Base-by-base conservation (phyloP, 169 alveolate species). In the Eimeria falciformis region DNA sequence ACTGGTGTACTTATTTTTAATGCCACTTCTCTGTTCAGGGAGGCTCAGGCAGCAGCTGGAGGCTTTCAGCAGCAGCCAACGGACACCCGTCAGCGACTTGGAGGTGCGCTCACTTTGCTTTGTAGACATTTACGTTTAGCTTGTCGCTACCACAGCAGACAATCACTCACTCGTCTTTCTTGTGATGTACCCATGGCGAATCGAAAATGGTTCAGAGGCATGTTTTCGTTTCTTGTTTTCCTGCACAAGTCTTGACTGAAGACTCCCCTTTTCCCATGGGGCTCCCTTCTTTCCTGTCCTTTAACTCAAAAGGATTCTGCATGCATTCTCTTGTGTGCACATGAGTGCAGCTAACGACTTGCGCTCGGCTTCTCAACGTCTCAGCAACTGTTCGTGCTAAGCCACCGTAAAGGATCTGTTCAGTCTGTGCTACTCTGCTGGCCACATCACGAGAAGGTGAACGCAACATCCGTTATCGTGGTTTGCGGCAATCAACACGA, bases 21-120 rank as follows among this genome's bases (percentile, higher is more conserved):
- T 1, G 23, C 18, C 18, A 0, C 62, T 50, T 50, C 18, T 50
- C 18, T 1, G 62, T 62, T 62, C 73, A 62, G 73, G 73, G 73
- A 62, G 5, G 73, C 73, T 18, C 73, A 62, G 73, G 73, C 73
- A n/a, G 73, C 73, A 9, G 73, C 73, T 12, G 73, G 73, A 6
- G 73, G 73, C 12, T n/a, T 14, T n/a, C 73, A 62, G 25, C 12
- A 29, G 37, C 73, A 62, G n/a, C 14, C 73, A 1, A 29, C 33
- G n/a, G 73, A 62, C 29, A 29, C 12, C 17, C 73, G 73, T 9
- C 73, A 62, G 73, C 17, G 73, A 18, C 46, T 62, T 12, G 73
- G 73, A 62, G 73, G 73, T 62, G 2, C 1, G 62, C 62, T 50
- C 11, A 50, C 11, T 50, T 12, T 21, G 62, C 18, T 50, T 50